Evolutionary conservation across 208 protist genomes (phyloP).

Genomic region (Wallacemonas sp.): DNA sequence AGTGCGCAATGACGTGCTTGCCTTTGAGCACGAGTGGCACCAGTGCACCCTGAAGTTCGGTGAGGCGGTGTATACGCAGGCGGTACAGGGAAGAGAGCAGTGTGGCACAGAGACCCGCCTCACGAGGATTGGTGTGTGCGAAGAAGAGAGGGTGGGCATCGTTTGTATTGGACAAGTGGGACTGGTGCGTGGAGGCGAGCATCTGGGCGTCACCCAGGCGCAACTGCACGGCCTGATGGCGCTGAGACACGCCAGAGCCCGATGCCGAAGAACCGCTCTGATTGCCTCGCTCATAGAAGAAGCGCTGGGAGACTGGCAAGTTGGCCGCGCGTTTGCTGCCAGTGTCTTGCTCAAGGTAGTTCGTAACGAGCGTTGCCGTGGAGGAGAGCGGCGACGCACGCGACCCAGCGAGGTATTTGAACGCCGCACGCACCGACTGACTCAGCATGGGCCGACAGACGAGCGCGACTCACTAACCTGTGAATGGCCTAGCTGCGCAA

Average conservation of each 20-base stretch:
- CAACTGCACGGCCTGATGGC: slow-evolving; percentile 60
- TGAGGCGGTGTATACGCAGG: slow-evolving; percentile 72
- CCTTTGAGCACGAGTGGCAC: slow-evolving; percentile 83
- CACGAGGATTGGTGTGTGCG: slow-evolving; percentile 64
- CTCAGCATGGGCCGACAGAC: slow-evolving; percentile 7
- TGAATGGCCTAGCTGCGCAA: neutral
- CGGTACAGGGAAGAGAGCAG: slow-evolving; percentile 66
- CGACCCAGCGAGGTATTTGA: slow-evolving; percentile 64
- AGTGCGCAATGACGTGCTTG: slow-evolving; percentile 89
- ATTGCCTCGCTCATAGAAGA: slow-evolving; percentile 46
- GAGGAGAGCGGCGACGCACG: slow-evolving; percentile 49
- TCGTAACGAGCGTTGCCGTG: slow-evolving; percentile 51
- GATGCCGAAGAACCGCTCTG: neutral
- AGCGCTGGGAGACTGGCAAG: slow-evolving; percentile 76
- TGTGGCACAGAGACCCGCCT: slow-evolving; percentile 68
- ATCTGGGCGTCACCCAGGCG: slow-evolving; percentile 79
- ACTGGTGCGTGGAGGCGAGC: slow-evolving; percentile 56
- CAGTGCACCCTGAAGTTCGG: slow-evolving; percentile 85
- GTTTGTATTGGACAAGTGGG: slow-evolving; percentile 71
- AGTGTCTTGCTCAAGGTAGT: slow-evolving; percentile 43
- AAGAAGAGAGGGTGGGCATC: slow-evolving; percentile 85
- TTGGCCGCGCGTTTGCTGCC: slow-evolving; percentile 52
- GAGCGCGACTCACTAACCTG: slow-evolving; percentile 14
- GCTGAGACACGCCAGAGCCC: slow-evolving; percentile 22
- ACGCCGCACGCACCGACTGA: neutral